Evolutionary conservation across 768 basidiomycete species (phyloP), one percentile per base, ranked within the genome.

Genomic region (Astraeus odoratus): DNA sequence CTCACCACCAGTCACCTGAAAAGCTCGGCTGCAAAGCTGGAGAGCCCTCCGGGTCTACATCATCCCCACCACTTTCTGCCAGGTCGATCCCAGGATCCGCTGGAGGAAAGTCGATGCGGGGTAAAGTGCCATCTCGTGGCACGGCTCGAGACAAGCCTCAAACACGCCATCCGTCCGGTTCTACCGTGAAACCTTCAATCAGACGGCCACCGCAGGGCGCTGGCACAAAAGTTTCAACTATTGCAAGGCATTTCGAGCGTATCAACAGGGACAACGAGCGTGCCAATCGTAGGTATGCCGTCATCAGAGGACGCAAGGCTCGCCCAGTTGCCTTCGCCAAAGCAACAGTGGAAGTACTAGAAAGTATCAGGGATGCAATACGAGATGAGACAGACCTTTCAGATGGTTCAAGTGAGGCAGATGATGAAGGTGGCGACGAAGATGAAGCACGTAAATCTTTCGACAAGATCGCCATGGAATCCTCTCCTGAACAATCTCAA

Each of bases 361-460:
- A 88, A 43, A 93, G 89, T 56, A 78, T 96, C 56, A 84, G 86
- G 58, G 93, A 96, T 56, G 94, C 88, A 1, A 87, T 96, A 58
- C 88, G 90, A 54, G 90, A 86, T 52, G 80, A 87, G 52, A 83
- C 83, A 18, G 86, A 87, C 41, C 73, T 72, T 47, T 82, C 81
- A 3, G 82, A 86, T 51, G 77, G 81, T 9, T 74, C 80, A 54
- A 61, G 74, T 45, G 78, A 81, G 50, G 82, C 81, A 8, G 82
- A 81, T 40, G 78, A 83, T 42, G 81, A 85, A 51, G 77, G 81
- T 24, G 80, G 78, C 9, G 78, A 77, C 34, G 73, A 78, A 5
- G 77, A 74, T 24, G 75, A 78, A 29, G 60, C 59, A 27, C 62
- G 63, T 36, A 63, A 61, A 39, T 43, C 55, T 38, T 50, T 50